Percentiles rank a stretch among this genome's conserved stretches.
Conservation (phyloP, 306 rosid species). For the Fragaria iinumae region DNA sequence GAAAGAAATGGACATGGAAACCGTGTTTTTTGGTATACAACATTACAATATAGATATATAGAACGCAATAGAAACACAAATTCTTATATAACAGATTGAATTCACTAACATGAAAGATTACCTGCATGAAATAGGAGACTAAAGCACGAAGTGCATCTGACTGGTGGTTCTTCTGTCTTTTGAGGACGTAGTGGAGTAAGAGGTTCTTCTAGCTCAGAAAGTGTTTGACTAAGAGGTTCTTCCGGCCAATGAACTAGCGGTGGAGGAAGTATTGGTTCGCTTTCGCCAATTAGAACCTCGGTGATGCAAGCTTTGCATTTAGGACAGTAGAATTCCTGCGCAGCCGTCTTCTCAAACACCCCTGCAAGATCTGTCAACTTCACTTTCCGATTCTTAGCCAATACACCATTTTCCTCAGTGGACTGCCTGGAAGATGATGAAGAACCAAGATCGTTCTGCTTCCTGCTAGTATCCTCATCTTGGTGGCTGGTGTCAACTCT, state of each 20-base stretch:
- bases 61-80: not conserved
- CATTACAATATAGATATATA: not conserved
- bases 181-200: too few species aligned
- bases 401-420: constrained; percentile 5
- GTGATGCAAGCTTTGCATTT: constrained; percentile 66
- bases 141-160: constrained; percentile 62
- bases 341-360: constrained; percentile 42
- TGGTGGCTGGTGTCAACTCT: not conserved
- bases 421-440: constrained; percentile 17
- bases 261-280: constrained; percentile 14
- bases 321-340: constrained; percentile 69
- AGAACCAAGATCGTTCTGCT: constrained; percentile 9
- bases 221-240: too few species aligned
- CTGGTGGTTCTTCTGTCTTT: not conserved
- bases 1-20: not conserved
- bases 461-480: constrained; percentile 1
- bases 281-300: constrained; percentile 45
- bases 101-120: constrained; percentile 8
- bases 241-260: not conserved
- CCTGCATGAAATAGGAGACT: constrained; percentile 58
- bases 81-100: not conserved
- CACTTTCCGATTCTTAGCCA: constrained; percentile 19
- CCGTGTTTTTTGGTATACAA: too few species aligned
- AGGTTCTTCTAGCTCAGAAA: constrained; percentile 3
- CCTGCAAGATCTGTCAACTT: constrained; percentile 35